Evolutionary conservation across 352 stramenopile genomes (phyloP), one percentile per base, ranked within the genome.

Genomic region (Globisporangium spinosum): DNA sequence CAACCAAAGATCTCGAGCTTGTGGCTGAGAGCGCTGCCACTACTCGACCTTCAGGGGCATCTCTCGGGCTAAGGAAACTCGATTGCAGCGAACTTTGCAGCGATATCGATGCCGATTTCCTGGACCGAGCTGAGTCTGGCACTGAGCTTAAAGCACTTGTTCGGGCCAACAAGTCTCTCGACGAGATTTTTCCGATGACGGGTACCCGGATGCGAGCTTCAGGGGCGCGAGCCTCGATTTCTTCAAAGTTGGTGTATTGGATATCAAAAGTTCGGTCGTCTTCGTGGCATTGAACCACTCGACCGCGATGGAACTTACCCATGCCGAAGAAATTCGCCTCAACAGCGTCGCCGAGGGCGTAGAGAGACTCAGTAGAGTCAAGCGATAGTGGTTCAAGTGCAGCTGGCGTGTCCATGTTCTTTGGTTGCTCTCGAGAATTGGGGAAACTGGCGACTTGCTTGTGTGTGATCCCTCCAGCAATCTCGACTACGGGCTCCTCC

Each of bases 241-340:
- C 62, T 22, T 70, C 68, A 45, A 70, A 73, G 9, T 58, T 9
- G 17, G 20, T 25, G 40, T 64, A 71, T 32, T 45, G 40, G 27
- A 71, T 58, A 47, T 74, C 65, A 34, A 58, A 74, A 7, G 43
- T 45, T 47, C 54, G 29, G 22, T n/a, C 22, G 10, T 45, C 17
- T 25, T 45, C 10, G 29, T 74, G 43, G 8, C 67, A 32, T 2
- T 61, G 40, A 2, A 74, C 58, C 32, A 74, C 65, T 47, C 34
- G 59, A 4, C 64, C 69, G 22, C 29, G 29, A 58, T 74, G 69
- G 22, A 74, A 70, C 38, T 64, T 74, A n/a, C 64, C 69, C 17
- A 70, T 58, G 6, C 51, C 51, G 32, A 74, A 64, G 35, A 74
- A 74, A 25, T 74, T 74, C 2, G 55, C 64, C 25, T 74, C 69